phyloP scores from a whole-genome alignment of 2,329 filamentous ascomycete genomes.

The Tolypocladium cylindrosporum region DNA sequence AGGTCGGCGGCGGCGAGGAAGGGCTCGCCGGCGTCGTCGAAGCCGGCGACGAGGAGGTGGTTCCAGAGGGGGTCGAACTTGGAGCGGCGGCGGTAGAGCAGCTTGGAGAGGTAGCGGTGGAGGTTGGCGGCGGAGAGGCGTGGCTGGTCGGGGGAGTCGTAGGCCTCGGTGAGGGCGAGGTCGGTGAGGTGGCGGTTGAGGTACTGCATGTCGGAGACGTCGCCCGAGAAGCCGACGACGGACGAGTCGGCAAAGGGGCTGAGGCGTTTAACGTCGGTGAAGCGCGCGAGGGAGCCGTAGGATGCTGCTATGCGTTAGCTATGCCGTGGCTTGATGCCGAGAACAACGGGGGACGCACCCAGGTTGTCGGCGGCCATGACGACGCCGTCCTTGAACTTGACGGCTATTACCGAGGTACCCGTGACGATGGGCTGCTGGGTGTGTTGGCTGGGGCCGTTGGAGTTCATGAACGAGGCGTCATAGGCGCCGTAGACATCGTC shows the following conservation, averaged over 20 bases:
- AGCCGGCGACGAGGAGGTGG: conserved; percentile 79
- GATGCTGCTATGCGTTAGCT: conserved; percentile 53
- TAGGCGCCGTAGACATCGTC: conserved; percentile 96
- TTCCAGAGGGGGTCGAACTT: conserved; percentile 99
- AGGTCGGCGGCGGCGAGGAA: conserved; percentile 91
- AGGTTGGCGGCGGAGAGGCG: conserved; percentile 83
- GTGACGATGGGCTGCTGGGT: conserved; percentile 92
- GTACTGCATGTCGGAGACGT: conserved; percentile 99
- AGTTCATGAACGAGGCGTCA: conserved; percentile 74
- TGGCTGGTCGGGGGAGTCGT: conserved; percentile 38
- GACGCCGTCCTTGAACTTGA: conserved; percentile 95
- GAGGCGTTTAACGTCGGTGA: conserved; percentile 93
- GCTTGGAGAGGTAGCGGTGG: conserved; percentile 91
- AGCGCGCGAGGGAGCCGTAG: conserved; percentile 92
- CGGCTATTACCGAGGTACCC: conserved; percentile 85
- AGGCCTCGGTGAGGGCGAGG: conserved; percentile 82
- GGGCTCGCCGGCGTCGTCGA: conserved; percentile 69
- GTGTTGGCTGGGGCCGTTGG: conserved; percentile 63
- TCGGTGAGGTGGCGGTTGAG: conserved; percentile 83
- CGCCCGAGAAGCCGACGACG: conserved; percentile 88
- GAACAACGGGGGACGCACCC: conserved; percentile 41
- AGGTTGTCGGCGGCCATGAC: conserved; percentile 96
- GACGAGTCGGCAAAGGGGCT: conserved; percentile 76
- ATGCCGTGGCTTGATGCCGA: background rate
- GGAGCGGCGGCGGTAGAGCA: conserved; percentile 88